Conservation (phyloP, 225 moss, liverwort and hornwort genomes). For the Anthoceros angustus region DNA sequence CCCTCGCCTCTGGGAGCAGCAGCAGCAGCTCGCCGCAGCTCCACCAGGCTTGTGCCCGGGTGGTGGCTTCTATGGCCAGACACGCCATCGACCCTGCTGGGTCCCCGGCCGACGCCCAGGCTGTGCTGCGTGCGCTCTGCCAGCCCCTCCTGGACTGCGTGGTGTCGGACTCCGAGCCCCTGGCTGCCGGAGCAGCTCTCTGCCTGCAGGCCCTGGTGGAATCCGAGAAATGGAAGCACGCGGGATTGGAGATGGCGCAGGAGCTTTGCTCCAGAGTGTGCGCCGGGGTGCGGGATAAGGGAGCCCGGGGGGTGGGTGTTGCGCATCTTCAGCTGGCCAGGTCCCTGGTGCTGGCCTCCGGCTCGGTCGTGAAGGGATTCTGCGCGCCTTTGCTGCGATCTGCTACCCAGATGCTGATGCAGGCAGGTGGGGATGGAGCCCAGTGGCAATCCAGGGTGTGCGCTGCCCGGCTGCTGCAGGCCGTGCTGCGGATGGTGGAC, state of each 20-base stretch:
- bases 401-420: slow-evolving; percentile 36
- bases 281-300: slow-evolving; percentile 45
- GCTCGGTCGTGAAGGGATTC: slow-evolving; percentile 35
- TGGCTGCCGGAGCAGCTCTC: slow-evolving; percentile 60
- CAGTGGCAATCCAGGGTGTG: slow-evolving; percentile 53
- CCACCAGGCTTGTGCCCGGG: slow-evolving; percentile 59
- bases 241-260: slow-evolving; percentile 42
- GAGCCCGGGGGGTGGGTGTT: slow-evolving; percentile 29
- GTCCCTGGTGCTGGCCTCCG: slow-evolving; percentile 35
- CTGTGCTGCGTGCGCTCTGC: slow-evolving; percentile 44
- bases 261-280: slow-evolving; percentile 50
- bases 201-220: slow-evolving; percentile 71
- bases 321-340: slow-evolving; percentile 60
- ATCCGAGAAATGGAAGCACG: slow-evolving; percentile 55
- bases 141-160: slow-evolving; percentile 46
- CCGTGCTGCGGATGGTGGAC: slow-evolving; percentile 57
- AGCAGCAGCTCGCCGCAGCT: slow-evolving; percentile 71
- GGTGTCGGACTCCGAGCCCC: slow-evolving; percentile 52
- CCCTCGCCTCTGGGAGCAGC: slow-evolving; percentile 43
- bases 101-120: slow-evolving; percentile 28
- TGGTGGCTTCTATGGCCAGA: slow-evolving; percentile 39
- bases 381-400: slow-evolving; percentile 44
- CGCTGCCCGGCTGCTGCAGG: slow-evolving; percentile 59
- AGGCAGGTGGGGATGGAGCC: slow-evolving; percentile 16
- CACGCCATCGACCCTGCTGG: slow-evolving; percentile 36